phyloP scores from a whole-genome alignment of 2,329 filamentous ascomycete species.

The Fulvia fulva region DNA sequence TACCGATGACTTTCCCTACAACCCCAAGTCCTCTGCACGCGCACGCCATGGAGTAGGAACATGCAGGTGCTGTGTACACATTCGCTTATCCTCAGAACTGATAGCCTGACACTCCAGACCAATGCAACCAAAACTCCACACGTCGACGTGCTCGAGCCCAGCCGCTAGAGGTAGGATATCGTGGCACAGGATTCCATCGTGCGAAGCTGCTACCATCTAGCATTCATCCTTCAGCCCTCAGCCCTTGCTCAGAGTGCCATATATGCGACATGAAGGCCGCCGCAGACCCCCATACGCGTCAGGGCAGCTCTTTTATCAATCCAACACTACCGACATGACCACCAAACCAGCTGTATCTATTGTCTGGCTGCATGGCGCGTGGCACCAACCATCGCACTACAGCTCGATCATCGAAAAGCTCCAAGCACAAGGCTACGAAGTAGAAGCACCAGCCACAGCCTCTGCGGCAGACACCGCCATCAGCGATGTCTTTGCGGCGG shows the following conservation, averaged over 20 bases:
- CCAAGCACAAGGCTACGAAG: conserved; percentile 6
- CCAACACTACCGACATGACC: background rate
- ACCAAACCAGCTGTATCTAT: conserved; percentile 11
- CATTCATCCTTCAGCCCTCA: background rate
- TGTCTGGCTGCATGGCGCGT: conserved; percentile 11
- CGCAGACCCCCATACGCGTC: no score
- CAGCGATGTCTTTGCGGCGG: conserved; percentile 4
- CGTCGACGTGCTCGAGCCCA: background rate
- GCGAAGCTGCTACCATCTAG: background rate
- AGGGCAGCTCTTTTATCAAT: background rate
- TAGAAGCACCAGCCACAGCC: conserved; percentile 5
- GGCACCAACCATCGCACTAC: conserved; percentile 11
- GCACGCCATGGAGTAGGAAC: no score
- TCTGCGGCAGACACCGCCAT: conserved; percentile 1
- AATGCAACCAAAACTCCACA: no score
- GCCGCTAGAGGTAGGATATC: background rate
- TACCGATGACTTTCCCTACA: no score
- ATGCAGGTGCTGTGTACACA: no score
- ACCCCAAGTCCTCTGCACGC: no score
- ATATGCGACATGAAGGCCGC: background rate
- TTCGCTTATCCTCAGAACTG: no score
- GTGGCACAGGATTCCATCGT: background rate
- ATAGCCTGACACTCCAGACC: no score
- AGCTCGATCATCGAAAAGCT: conserved; percentile 4
- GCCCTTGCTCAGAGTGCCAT: background rate